Conservation (phyloP, 2,329 filamentous ascomycete genomes). For the Fusarium paranaense region DNA sequence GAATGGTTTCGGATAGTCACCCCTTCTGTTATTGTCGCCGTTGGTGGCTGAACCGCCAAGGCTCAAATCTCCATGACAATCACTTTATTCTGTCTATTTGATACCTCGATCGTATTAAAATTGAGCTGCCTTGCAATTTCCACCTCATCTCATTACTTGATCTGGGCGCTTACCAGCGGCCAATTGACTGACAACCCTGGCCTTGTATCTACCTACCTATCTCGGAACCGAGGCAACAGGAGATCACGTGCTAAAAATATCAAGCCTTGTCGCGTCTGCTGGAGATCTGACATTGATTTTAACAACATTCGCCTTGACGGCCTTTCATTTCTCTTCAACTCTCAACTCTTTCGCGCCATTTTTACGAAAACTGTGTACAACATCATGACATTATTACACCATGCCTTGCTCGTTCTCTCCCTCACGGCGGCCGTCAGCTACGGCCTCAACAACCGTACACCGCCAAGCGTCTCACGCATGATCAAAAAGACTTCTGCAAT, state of each 20-base stretch:
- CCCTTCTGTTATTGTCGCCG: neutral
- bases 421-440: constrained; percentile 33
- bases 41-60: neutral
- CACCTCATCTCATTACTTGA: neutral
- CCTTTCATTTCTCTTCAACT: neutral
- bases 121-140: too few relatives aligned
- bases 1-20: neutral
- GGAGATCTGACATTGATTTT: neutral
- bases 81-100: neutral
- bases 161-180: neutral
- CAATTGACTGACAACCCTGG: neutral
- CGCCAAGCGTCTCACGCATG: constrained; percentile 45
- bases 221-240: neutral
- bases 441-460: constrained; percentile 23
- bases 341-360: too few relatives aligned
- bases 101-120: neutral
- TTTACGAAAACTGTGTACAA: neutral
- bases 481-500: constrained; percentile 48
- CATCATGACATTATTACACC: neutral
- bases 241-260: neutral
- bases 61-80: neutral
- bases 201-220: neutral
- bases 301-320: neutral
- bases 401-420: constrained; percentile 42
- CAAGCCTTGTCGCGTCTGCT: neutral